Evolutionary conservation across 1,284 basidiomycete species (phyloP).

Genomic region (Takashimella tepidaria): DNA sequence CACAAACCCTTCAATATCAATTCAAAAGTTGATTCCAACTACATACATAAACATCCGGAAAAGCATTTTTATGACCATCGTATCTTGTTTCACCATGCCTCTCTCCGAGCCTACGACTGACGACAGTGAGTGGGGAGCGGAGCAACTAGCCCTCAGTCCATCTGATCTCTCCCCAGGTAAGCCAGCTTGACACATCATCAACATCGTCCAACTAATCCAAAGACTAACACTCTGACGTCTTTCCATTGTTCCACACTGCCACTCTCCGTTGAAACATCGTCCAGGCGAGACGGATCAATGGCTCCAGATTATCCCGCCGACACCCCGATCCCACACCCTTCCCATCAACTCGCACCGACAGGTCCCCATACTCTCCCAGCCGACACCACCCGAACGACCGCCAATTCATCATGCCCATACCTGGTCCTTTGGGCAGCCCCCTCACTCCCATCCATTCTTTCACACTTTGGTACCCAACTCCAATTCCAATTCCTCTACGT

Average conservation of each 20-base stretch:
- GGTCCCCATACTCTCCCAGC: constrained; percentile 7
- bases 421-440: background rate
- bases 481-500: background rate
- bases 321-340: background rate
- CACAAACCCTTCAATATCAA: too few species aligned
- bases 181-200: too few species aligned
- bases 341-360: background rate
- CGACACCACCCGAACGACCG: background rate
- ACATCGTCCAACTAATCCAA: too few species aligned
- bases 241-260: background rate
- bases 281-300: background rate
- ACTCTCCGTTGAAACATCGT: background rate
- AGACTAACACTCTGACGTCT: too few species aligned
- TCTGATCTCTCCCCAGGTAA: background rate
- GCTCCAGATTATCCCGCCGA: background rate
- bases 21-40: too few species aligned
- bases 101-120: too few species aligned
- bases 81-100: too few species aligned
- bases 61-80: too few species aligned
- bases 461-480: background rate
- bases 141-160: background rate
- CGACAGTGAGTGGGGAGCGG: background rate
- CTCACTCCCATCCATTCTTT: background rate
- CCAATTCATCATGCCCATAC: background rate
- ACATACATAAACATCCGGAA: too few species aligned